phyloP scores from a whole-genome alignment of 2,329 filamentous ascomycete genomes.

The Cordyceps farinosa region DNA sequence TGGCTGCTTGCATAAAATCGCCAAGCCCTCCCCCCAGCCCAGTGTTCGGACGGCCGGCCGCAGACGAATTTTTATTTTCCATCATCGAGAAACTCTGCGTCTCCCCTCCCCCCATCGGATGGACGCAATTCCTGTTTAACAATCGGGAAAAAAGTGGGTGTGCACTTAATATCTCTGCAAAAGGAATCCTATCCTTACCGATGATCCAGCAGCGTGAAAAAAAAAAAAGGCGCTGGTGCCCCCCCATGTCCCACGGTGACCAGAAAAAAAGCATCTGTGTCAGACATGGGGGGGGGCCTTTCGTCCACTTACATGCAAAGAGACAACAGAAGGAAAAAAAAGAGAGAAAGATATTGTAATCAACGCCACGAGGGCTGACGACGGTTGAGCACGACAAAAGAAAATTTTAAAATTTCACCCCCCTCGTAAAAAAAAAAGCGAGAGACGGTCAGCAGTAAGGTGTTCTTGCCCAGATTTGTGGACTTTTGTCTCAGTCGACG shows the following conservation, averaged over 20 bases:
- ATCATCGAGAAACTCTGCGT: background rate
- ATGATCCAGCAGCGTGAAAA: conserved; percentile 2
- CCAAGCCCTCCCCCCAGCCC: background rate
- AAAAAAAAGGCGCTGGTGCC: conserved; percentile 2
- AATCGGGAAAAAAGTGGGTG: conserved; percentile 15
- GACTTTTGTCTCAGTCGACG: conserved; percentile 14
- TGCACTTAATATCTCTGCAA: conserved; percentile 14
- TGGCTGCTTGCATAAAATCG: background rate
- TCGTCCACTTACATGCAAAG: conserved; percentile 3
- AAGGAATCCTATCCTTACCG: conserved; percentile 15
- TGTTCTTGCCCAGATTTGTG: conserved; percentile 12
- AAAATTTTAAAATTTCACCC: too few species aligned
- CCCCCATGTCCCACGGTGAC: conserved; percentile 4
- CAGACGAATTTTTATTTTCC: background rate
- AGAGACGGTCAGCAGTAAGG: conserved; percentile 4
- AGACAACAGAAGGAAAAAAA: background rate
- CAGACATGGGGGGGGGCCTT: conserved; percentile 4
- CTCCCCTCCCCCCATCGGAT: background rate
- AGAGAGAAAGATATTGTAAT: background rate
- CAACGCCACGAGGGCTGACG: background rate
- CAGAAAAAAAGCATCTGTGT: background rate
- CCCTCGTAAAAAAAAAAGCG: background rate
- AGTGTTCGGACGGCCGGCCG: background rate
- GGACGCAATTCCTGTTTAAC: background rate
- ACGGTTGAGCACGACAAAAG: background rate